These are phyloP conservation scores for Cetraspora pellucida DNA, from an alignment of 192 early-diverging fungal genomes.

Conservation along the genomic window DNA sequence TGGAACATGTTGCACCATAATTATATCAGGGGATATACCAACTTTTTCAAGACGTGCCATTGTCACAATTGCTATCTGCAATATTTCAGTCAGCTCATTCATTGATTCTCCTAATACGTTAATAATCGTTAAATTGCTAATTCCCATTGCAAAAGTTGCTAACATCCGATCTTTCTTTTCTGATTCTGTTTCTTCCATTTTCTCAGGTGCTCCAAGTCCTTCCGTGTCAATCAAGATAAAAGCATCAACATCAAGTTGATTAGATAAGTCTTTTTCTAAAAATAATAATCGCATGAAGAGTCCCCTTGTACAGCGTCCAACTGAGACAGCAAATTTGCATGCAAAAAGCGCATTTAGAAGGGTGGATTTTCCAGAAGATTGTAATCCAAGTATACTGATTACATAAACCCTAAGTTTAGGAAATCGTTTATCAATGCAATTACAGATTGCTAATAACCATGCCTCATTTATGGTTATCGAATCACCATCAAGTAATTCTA, in stretches of 20 bases:
- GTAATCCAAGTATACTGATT: conserved; percentile 31
- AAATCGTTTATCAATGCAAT: background rate
- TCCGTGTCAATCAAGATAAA: conserved; percentile 25
- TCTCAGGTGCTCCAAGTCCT: conserved; percentile 15
- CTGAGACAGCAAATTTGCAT: conserved; percentile 32
- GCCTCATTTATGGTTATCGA: conserved; percentile 8
- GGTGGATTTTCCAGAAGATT: conserved; percentile 34
- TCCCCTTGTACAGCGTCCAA: conserved; percentile 26
- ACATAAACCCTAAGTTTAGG: conserved; percentile 30
- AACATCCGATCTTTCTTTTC: conserved; percentile 17
- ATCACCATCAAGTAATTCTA: conserved; percentile 34
- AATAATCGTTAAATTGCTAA: conserved; percentile 12
- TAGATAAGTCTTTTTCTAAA: conserved; percentile 27
- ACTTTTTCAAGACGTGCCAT: conserved; percentile 10
- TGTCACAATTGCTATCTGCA: conserved; percentile 20
- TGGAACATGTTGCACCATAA: conserved; percentile 9
- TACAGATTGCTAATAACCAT: conserved; percentile 16
- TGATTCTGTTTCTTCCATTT: conserved; percentile 3
- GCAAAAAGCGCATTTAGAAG: conserved; percentile 34
- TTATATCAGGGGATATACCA: background rate
- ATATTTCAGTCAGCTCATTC: background rate
- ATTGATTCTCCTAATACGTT: conserved; percentile 19
- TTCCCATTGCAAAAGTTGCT: conserved; percentile 19
- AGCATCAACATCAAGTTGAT: conserved; percentile 27
- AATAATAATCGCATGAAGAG: conserved; percentile 33